These are phyloP conservation scores for Priceomyces melissophilus DNA, from an alignment of 805 yeast genomes.

Conservation along the genomic window DNA sequence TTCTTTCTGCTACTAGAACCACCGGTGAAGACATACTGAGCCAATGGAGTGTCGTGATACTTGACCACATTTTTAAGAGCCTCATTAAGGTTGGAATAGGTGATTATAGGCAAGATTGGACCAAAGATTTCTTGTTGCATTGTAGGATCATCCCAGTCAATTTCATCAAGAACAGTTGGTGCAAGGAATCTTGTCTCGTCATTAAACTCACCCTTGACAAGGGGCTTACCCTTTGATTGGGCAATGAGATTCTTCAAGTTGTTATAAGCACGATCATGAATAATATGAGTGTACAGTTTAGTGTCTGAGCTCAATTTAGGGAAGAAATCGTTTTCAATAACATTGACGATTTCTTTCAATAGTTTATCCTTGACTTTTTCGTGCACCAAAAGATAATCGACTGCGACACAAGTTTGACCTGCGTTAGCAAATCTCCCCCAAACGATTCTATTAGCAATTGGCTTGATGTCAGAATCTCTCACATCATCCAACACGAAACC, in stretches of 20 bases:
- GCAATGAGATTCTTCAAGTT: slow-evolving; percentile 44
- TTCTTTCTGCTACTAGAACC: slow-evolving; percentile 43
- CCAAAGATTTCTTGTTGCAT: slow-evolving; percentile 83
- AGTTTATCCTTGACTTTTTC: slow-evolving; percentile 53
- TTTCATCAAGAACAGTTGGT: slow-evolving; percentile 71
- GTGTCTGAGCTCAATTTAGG: slow-evolving; percentile 27
- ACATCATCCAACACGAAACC: slow-evolving; percentile 58
- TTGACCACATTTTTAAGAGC: slow-evolving; percentile 42
- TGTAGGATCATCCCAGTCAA: slow-evolving; percentile 60
- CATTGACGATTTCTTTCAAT: slow-evolving; percentile 36
- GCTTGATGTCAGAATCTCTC: slow-evolving; percentile 39
- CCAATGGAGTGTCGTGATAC: slow-evolving; percentile 74
- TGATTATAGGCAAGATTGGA: slow-evolving; percentile 75
- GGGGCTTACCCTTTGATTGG: slow-evolving; percentile 49
- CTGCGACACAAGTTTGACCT: slow-evolving; percentile 91
- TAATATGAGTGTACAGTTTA: slow-evolving; percentile 52
- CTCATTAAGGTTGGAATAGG: slow-evolving; percentile 43
- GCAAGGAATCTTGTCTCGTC: slow-evolving; percentile 47
- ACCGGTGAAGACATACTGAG: slow-evolving; percentile 63
- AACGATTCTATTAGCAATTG: slow-evolving; percentile 55
- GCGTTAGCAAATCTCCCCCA: slow-evolving; percentile 80
- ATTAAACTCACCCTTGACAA: slow-evolving; percentile 45
- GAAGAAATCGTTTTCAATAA: slow-evolving; percentile 43
- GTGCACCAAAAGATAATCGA: slow-evolving; percentile 78
- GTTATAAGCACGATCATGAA: slow-evolving; percentile 51